A percentile compares a stretch with the other conserved stretches of the same genome.
Conservation (phyloP, 345 rosid genomes). For the Salix caprea region DNA sequence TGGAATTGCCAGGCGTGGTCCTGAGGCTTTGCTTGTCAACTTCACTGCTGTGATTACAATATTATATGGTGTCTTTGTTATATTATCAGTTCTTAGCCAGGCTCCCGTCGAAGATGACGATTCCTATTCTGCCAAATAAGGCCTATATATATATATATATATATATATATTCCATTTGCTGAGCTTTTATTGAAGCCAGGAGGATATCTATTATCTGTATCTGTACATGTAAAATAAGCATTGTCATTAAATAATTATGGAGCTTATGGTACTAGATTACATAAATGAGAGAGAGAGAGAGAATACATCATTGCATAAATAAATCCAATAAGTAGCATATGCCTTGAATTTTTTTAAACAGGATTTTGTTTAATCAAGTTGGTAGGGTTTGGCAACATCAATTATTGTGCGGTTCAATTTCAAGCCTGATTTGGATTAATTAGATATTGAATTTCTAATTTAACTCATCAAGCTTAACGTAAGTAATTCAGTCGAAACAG, state of each 20-base stretch:
- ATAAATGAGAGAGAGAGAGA: too few relatives aligned
- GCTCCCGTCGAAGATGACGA: conserved; percentile 35
- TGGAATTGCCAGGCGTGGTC: conserved; percentile 64
- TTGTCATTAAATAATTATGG: not conserved
- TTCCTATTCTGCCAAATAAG: conserved; percentile 31
- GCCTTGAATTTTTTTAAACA: not conserved
- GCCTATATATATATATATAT: not conserved
- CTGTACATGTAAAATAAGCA: not conserved
- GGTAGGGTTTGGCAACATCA: too few relatives aligned
- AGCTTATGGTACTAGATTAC: not conserved
- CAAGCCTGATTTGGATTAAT: too few relatives aligned
- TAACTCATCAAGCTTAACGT: too few relatives aligned
- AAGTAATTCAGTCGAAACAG: too few relatives aligned
- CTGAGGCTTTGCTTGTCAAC: conserved; percentile 84
- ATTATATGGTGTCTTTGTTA: conserved; percentile 62
- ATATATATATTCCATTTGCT: not conserved
- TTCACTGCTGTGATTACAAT: conserved; percentile 75
- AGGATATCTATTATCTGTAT: not conserved
- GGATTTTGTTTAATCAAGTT: too few relatives aligned
- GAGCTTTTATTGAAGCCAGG: not conserved
- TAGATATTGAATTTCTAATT: too few relatives aligned
- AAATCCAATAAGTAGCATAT: not conserved
- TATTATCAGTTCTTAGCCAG: conserved; percentile 48
- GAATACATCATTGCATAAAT: not conserved
- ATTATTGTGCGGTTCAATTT: too few relatives aligned